A percentile compares a stretch with the other conserved stretches of the same genome.
phyloP scores from a whole-genome alignment of 139 green algal species.

The Penium margaritaceum region DNA sequence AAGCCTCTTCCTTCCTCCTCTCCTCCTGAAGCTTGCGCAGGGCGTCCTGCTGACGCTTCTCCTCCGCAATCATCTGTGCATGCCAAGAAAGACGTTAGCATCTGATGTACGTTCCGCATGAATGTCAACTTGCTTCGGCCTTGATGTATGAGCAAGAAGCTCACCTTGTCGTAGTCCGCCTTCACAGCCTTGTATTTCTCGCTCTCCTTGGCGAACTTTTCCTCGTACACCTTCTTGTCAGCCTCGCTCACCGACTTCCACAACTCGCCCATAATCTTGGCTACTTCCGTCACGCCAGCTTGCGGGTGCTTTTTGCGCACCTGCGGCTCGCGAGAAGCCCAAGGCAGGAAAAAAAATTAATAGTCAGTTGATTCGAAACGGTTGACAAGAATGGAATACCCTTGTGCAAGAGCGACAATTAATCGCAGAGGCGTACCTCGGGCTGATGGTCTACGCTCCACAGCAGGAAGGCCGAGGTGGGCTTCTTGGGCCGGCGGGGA shows the following conservation, averaged over 20 bases:
- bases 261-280: slow-evolving; percentile 18
- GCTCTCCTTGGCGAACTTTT: neutral
- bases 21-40: slow-evolving; percentile 3
- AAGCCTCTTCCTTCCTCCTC: slow-evolving; percentile 2
- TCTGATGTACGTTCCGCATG: too few species aligned
- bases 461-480: neutral
- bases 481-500: slow-evolving; percentile 9
- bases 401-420: too few species aligned
- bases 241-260: slow-evolving; percentile 16
- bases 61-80: neutral
- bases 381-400: too few species aligned
- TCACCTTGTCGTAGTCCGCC: neutral
- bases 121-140: neutral
- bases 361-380: too few species aligned
- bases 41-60: slow-evolving; percentile 5
- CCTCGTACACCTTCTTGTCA: slow-evolving; percentile 10
- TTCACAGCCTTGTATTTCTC: neutral
- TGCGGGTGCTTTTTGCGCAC: slow-evolving; percentile 28
- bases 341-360: too few species aligned
- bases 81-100: too few species aligned
- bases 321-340: too few species aligned
- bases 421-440: too few species aligned
- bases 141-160: too few species aligned
- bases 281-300: slow-evolving; percentile 11
- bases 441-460: slow-evolving; percentile 27